Evolutionary conservation across 179 eudicot species (phyloP).

Genomic region (Spinacia oleracea): DNA sequence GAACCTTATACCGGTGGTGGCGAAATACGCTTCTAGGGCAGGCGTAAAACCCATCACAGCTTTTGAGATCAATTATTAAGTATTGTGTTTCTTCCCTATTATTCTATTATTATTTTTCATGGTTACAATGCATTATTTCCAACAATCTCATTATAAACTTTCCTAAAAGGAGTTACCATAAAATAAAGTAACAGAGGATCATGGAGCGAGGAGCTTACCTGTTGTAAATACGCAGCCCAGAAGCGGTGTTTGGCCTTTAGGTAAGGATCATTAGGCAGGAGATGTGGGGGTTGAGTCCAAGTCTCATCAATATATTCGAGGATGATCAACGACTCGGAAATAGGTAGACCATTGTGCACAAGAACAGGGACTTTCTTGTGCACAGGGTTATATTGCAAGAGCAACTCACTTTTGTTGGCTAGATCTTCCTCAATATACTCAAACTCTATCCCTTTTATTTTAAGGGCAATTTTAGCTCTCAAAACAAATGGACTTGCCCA

Average conservation of each 20-base stretch:
- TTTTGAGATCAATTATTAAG: too few species aligned
- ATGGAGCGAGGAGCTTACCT: constrained; percentile 13
- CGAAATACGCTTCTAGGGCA: too few species aligned
- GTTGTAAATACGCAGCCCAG: constrained; percentile 36
- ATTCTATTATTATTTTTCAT: too few species aligned
- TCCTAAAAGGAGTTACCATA: too few species aligned
- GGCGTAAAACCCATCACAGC: too few species aligned
- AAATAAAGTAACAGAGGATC: too few species aligned
- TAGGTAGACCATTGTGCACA: constrained; percentile 38
- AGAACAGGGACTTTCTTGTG: constrained; percentile 42
- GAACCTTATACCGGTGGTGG: too few species aligned
- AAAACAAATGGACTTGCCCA: constrained; percentile 38
- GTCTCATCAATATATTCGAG: constrained; percentile 45
- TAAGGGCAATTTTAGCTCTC: constrained; percentile 47
- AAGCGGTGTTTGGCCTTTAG: constrained; percentile 39
- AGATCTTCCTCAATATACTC: constrained; percentile 47
- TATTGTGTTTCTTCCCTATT: too few species aligned
- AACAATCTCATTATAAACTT: too few species aligned
- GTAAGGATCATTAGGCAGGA: constrained; percentile 41
- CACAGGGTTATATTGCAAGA: constrained; percentile 46
- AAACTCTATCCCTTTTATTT: constrained; percentile 47
- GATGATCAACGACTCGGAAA: constrained; percentile 38
- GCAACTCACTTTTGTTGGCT: constrained; percentile 40
- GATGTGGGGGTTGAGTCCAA: constrained; percentile 31
- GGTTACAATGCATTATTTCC: too few species aligned